Evolutionary conservation across 169 alveolate genomes (phyloP).

Genomic region (Theileria orientalis): DNA sequence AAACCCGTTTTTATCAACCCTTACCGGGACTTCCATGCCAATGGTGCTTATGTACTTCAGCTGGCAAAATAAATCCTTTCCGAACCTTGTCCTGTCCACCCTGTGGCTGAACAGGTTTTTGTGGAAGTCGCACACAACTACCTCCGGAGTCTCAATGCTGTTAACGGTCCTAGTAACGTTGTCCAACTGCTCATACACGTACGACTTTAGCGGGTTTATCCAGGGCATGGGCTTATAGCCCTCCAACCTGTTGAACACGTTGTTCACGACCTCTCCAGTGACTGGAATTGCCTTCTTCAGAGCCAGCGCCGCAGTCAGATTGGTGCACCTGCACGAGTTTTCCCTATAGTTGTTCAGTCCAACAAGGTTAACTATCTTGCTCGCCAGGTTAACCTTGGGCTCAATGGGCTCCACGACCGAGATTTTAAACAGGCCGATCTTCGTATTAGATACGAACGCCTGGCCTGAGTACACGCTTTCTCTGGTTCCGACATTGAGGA

Average conservation of each 20-base stretch:
- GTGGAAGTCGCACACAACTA: not conserved
- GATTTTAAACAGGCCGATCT: constrained; percentile 47
- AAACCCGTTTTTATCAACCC: constrained; percentile 17
- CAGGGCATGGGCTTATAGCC: constrained; percentile 37
- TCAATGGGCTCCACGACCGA: constrained; percentile 19
- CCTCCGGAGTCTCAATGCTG: not conserved
- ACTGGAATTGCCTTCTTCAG: not conserved
- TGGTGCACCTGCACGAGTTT: not conserved
- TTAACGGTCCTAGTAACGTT: not conserved
- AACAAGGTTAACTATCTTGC: not conserved
- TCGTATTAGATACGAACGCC: constrained; percentile 14
- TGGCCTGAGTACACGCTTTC: constrained; percentile 28
- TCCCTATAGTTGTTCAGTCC: not conserved
- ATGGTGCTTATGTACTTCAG: not conserved
- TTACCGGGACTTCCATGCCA: not conserved
- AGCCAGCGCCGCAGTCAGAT: not conserved
- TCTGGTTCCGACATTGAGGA: constrained; percentile 24
- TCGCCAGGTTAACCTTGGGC: not conserved
- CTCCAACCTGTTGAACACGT: constrained; percentile 13
- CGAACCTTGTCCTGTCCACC: constrained; percentile 5
- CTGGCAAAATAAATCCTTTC: constrained; percentile 1
- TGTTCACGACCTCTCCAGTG: not conserved
- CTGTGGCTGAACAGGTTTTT: not conserved
- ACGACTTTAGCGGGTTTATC: not conserved
- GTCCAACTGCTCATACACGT: constrained; percentile 7